A percentile compares a stretch with the other conserved stretches of the same genome.
Evolutionary conservation across 306 rosid genomes (phyloP).

Genomic region (Cucumis sativus): Cucumber_9930_V3 NC_026660.2:5990501-5991000

Average conservation of each 20-base stretch:
- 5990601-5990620: slow-evolving; percentile 86
- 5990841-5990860: slow-evolving; percentile 89
- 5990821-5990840: slow-evolving; percentile 87
- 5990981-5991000: slow-evolving; percentile 72
- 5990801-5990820: slow-evolving; percentile 99
- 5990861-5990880: slow-evolving; percentile 86
- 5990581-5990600: slow-evolving; percentile 93
- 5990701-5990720: slow-evolving; percentile 68
- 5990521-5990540: slow-evolving; percentile 94
- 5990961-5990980: slow-evolving; percentile 68
- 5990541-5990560: slow-evolving; percentile 98
- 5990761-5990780: slow-evolving; percentile 98
- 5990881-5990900: slow-evolving; percentile 53
- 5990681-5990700: slow-evolving; percentile 82
- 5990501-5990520: slow-evolving; percentile 92
- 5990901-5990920: slow-evolving; percentile 69
- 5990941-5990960: slow-evolving; percentile 64
- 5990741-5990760: slow-evolving; percentile 98
- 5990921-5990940: slow-evolving; percentile 64
- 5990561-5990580: slow-evolving; percentile 63
- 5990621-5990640: slow-evolving; percentile 96
- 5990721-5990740: slow-evolving; percentile 96
- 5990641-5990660: slow-evolving; percentile 98
- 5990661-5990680: slow-evolving; percentile 95
- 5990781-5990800: slow-evolving; percentile 94